A percentile compares a stretch with the other conserved stretches of the same genome.
phyloP scores from a whole-genome alignment of 106 monocot species.

The Amphibolis antarctica region DNA sequence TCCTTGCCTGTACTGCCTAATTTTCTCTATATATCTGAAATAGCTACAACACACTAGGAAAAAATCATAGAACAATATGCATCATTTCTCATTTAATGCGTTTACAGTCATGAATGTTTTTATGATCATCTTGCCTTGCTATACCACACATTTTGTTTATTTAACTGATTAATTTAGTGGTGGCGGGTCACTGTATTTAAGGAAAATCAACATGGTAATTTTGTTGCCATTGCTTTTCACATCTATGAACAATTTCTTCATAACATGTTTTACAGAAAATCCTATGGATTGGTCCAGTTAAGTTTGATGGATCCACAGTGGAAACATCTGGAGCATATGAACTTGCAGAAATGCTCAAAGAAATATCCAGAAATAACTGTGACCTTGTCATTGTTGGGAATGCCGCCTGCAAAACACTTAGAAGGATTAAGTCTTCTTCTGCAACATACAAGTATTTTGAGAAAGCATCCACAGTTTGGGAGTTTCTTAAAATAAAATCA shows the following conservation, averaged over 20 bases:
- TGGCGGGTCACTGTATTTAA: no score
- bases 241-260: not conserved
- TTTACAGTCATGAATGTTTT: no score
- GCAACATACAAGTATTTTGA: constrained; percentile 27
- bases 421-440: constrained; percentile 5
- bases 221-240: not conserved
- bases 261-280: constrained; percentile 42
- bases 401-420: constrained; percentile 36
- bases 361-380: constrained; percentile 34
- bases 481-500: constrained; percentile 57
- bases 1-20: no score
- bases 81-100: no score
- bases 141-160: no score
- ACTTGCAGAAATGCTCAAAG: constrained; percentile 47
- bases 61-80: no score
- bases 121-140: no score
- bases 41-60: no score
- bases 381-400: constrained; percentile 54
- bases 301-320: constrained; percentile 24
- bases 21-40: no score
- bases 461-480: constrained; percentile 73
- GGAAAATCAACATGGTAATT: no score
- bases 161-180: no score
- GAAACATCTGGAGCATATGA: constrained; percentile 29
- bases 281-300: constrained; percentile 66